Evolutionary conservation across 2,329 filamentous ascomycete genomes (phyloP).

Genomic region (Colletotrichum sp.): DNA sequence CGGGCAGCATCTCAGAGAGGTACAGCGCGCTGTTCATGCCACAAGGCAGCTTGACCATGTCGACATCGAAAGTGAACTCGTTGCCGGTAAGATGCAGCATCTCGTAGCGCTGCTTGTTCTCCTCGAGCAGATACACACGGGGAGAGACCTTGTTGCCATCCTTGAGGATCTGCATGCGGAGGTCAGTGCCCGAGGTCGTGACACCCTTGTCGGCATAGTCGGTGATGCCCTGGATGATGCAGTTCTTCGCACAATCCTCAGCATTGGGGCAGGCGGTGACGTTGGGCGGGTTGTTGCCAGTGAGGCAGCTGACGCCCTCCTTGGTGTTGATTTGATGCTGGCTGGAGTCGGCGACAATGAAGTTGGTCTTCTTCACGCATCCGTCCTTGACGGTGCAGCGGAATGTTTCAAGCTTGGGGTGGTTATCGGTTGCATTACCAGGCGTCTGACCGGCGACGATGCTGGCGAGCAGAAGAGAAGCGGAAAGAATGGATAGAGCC

Average conservation of each 20-base stretch:
- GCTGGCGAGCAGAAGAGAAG: slow-evolving; percentile 2
- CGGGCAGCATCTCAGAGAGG: slow-evolving; percentile 65
- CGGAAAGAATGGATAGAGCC: slow-evolving; percentile 12
- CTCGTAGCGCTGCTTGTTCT: slow-evolving; percentile 58
- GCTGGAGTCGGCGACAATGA: slow-evolving; percentile 55
- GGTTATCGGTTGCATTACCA: slow-evolving; percentile 38
- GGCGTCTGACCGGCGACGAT: slow-evolving; percentile 12
- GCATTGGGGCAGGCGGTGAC: slow-evolving; percentile 48
- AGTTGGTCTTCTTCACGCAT: slow-evolving; percentile 51
- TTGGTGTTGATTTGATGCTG: slow-evolving; percentile 40
- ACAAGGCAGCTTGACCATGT: slow-evolving; percentile 67
- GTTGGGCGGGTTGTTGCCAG: slow-evolving; percentile 33
- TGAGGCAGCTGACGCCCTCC: slow-evolving; percentile 26
- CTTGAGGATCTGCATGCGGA: slow-evolving; percentile 30
- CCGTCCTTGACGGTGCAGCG: slow-evolving; percentile 54
- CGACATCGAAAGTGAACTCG: slow-evolving; percentile 71
- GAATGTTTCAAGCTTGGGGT: slow-evolving; percentile 55
- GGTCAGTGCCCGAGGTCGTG: slow-evolving; percentile 24
- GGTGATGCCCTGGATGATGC: slow-evolving; percentile 52
- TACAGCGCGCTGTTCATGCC: slow-evolving; percentile 72
- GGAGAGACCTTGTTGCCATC: slow-evolving; percentile 34
- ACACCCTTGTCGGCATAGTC: slow-evolving; percentile 45
- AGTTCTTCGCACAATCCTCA: slow-evolving; percentile 53
- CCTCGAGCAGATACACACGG: slow-evolving; percentile 62
- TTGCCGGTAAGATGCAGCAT: slow-evolving; percentile 62